phyloP scores from a whole-genome alignment of 73 alveolate species.

The Stentor coeruleus region DNA sequence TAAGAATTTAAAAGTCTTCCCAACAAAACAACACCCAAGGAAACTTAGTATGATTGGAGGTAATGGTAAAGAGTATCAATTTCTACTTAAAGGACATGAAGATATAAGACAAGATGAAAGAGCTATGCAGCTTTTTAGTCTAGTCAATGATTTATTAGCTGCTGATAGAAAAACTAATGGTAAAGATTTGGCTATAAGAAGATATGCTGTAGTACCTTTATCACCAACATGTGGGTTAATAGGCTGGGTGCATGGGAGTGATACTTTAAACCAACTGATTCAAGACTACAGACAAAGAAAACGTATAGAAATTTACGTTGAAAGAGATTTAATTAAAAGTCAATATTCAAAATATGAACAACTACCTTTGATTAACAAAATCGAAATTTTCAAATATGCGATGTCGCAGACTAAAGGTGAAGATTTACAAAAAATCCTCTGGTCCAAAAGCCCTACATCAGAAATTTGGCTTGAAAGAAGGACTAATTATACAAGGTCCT shows the following conservation, averaged over 20 bases:
- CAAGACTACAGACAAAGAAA: conserved; percentile 87
- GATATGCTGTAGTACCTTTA: conserved; percentile 96
- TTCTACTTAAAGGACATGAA: conserved; percentile 96
- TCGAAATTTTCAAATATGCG: conserved; percentile 85
- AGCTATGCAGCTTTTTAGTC: conserved; percentile 95
- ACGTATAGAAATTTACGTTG: conserved; percentile 80
- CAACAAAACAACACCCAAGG: conserved; percentile 95
- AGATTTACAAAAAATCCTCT: conserved; percentile 87
- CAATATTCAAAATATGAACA: conserved; percentile 79
- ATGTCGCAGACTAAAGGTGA: conserved; percentile 90
- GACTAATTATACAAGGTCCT: conserved; percentile 89
- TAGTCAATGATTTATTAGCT: conserved; percentile 89
- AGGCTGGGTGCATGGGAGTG: conserved; percentile 99
- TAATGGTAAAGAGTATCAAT: conserved; percentile 92
- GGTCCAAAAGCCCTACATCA: conserved; percentile 88
- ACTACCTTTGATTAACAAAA: conserved; percentile 80
- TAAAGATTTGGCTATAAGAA: conserved; percentile 81
- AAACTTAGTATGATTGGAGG: conserved; percentile 84
- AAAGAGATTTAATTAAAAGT: conserved; percentile 75
- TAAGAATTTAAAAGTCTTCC: conserved; percentile 66
- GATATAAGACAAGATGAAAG: conserved; percentile 98
- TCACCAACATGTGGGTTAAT: conserved; percentile 92
- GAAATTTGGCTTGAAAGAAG: conserved; percentile 97
- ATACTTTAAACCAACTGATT: conserved; percentile 87
- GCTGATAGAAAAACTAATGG: conserved; percentile 85